Conservation (phyloP, 257 asterid genomes). For the Ajuga chamaepitys region DNA sequence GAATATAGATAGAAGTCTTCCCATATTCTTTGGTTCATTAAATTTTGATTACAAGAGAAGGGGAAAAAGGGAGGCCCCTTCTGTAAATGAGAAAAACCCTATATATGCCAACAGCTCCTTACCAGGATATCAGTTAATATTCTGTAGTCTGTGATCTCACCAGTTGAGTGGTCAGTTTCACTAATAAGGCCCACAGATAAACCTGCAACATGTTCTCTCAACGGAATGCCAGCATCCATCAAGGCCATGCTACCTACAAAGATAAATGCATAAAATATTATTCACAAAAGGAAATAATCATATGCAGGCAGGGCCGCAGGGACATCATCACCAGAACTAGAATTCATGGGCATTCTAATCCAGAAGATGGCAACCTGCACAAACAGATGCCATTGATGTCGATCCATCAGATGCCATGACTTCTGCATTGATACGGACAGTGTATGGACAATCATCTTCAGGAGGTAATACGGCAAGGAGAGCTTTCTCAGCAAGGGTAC, state of each 20-base stretch:
- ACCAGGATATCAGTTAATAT: constrained; percentile 90
- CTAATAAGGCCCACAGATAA: constrained; percentile 88
- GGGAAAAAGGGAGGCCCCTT: background rate
- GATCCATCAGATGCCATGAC: constrained; percentile 99
- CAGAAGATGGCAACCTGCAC: constrained; percentile 66
- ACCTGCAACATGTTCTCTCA: constrained; percentile 90
- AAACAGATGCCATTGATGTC: constrained; percentile 98
- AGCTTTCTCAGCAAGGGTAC: constrained; percentile 98
- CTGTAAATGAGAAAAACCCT: background rate
- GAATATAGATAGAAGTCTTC: background rate
- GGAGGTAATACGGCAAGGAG: constrained; percentile 83
- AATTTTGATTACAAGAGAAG: background rate
- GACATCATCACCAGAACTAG: constrained; percentile 4
- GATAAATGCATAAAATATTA: constrained; percentile 6
- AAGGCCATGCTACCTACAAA: constrained; percentile 95
- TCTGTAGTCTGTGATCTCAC: constrained; percentile 79
- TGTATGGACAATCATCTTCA: constrained; percentile 75
- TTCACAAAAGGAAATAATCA: too few species aligned
- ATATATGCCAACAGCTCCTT: constrained; percentile 13
- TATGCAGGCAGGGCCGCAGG: background rate
- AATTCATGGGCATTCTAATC: constrained; percentile 2
- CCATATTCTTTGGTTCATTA: background rate
- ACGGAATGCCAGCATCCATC: constrained; percentile 95
- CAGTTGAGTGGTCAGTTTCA: constrained; percentile 70
- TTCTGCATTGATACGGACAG: constrained; percentile 91